Evolutionary conservation across 1,139 yeast genomes (phyloP).

Genomic region (Nadsonia commutata): DNA sequence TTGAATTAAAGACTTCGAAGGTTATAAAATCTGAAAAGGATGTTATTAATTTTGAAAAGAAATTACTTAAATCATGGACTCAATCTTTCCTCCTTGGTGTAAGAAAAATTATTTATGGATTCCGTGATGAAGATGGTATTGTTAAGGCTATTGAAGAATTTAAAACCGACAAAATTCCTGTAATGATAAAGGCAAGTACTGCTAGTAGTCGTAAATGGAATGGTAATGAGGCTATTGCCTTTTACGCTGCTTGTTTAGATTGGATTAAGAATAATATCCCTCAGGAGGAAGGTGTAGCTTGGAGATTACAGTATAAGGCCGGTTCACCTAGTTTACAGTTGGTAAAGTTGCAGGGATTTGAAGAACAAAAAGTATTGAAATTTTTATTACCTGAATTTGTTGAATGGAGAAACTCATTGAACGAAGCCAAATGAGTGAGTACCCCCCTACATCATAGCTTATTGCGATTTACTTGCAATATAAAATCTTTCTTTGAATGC

Average conservation of each 20-base stretch:
- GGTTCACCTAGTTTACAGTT: slow-evolving; percentile 28
- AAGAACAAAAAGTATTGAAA: slow-evolving; percentile 20
- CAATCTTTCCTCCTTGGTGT: slow-evolving; percentile 84
- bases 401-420: slow-evolving; percentile 36
- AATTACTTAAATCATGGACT: slow-evolving; percentile 79
- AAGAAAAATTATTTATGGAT: slow-evolving; percentile 67
- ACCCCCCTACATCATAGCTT: too few relatives aligned
- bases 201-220: slow-evolving; percentile 29
- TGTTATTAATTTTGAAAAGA: slow-evolving; percentile 47
- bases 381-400: slow-evolving; percentile 42
- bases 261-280: slow-evolving; percentile 55
- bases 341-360: slow-evolving; percentile 22
- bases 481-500: too few relatives aligned
- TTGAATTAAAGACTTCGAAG: slow-evolving; percentile 67
- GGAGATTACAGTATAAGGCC: slow-evolving; percentile 30
- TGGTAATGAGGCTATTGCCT: slow-evolving; percentile 65
- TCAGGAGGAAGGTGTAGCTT: slow-evolving; percentile 32
- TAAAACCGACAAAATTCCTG: slow-evolving; percentile 66
- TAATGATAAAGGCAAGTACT: slow-evolving; percentile 29
- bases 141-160: slow-evolving; percentile 59
- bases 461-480: too few relatives aligned
- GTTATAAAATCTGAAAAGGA: slow-evolving; percentile 38
- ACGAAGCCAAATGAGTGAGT: too few relatives aligned
- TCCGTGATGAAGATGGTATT: slow-evolving; percentile 56
- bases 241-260: slow-evolving; percentile 72